A percentile compares a stretch with the other conserved stretches of the same genome.
These are phyloP conservation scores for Melianthus villosus DNA, from an alignment of 441 rosid genomes.

Conservation along the genomic window DNA sequence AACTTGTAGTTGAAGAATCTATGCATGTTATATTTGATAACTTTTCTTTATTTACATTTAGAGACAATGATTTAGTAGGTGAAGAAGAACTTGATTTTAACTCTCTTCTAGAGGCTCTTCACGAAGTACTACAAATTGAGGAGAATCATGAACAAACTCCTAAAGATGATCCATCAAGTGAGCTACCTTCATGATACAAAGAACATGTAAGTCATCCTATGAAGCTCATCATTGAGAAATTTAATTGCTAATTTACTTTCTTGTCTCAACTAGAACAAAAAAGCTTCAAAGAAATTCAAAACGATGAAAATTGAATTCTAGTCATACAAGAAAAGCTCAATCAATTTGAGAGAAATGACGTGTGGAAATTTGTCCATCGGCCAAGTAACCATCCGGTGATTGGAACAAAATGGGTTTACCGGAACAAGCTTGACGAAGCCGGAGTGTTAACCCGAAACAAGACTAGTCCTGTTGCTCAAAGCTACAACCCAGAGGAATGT, in stretches of 20 bases:
- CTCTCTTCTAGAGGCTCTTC: not conserved
- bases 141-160: too few species aligned
- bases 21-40: not conserved
- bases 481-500: too few species aligned
- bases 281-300: not conserved
- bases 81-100: not conserved
- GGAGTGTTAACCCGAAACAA: too few species aligned
- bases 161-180: too few species aligned
- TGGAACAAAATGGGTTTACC: too few species aligned
- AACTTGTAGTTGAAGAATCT: not conserved
- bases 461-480: too few species aligned
- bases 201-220: not conserved
- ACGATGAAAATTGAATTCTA: not conserved
- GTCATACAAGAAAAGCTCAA: not conserved
- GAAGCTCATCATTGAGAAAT: not conserved
- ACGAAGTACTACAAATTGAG: too few species aligned
- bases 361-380: too few species aligned
- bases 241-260: not conserved
- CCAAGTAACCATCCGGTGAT: too few species aligned
- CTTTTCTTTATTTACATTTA: too few species aligned
- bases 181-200: too few species aligned
- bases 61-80: not conserved
- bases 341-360: not conserved
- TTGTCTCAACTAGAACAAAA: not conserved
- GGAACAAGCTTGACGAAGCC: too few species aligned